phyloP scores from a whole-genome alignment of 2,329 filamentous ascomycete genomes.

The Alternaria sp. region DNA sequence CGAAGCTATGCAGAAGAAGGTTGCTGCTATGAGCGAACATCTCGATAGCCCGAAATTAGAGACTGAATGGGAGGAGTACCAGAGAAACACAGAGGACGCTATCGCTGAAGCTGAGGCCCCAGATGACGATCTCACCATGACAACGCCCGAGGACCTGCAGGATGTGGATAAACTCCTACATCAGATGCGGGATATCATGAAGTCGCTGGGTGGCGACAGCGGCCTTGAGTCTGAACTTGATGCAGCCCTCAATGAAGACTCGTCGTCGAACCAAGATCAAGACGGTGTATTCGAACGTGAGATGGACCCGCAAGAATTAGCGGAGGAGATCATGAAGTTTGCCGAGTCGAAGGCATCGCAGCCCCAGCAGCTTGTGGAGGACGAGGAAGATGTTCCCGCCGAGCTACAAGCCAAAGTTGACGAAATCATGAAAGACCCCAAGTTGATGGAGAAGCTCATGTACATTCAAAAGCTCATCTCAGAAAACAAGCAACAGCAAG shows the following conservation, averaged over 20 bases:
- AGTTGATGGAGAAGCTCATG: slow-evolving; percentile 43
- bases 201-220: slow-evolving; percentile 29
- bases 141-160: slow-evolving; percentile 22
- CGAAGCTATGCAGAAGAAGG: slow-evolving; percentile 31
- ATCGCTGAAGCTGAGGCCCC: slow-evolving; percentile 15
- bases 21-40: slow-evolving; percentile 20
- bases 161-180: slow-evolving; percentile 33
- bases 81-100: slow-evolving; percentile 21
- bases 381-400: slow-evolving; percentile 34
- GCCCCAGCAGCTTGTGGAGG: slow-evolving; percentile 14
- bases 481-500: slow-evolving; percentile 19
- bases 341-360: slow-evolving; percentile 16
- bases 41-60: slow-evolving; percentile 20
- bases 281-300: slow-evolving; percentile 29
- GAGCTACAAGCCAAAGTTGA: slow-evolving; percentile 46
- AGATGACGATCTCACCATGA: slow-evolving; percentile 14
- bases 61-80: slow-evolving; percentile 20
- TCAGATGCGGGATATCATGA: slow-evolving; percentile 40
- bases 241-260: slow-evolving; percentile 29
- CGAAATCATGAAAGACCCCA: slow-evolving; percentile 46
- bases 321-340: slow-evolving; percentile 33
- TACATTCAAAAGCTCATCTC: slow-evolving; percentile 40
- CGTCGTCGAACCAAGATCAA: slow-evolving; percentile 11
- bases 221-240: slow-evolving; percentile 35
- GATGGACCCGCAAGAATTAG: slow-evolving; percentile 32